Percentiles rank a stretch among this genome's conserved stretches.
These are phyloP conservation scores for Coemansia sp. DNA, from an alignment of 192 early-diverging fungal genomes.

Conservation along the genomic window DNA sequence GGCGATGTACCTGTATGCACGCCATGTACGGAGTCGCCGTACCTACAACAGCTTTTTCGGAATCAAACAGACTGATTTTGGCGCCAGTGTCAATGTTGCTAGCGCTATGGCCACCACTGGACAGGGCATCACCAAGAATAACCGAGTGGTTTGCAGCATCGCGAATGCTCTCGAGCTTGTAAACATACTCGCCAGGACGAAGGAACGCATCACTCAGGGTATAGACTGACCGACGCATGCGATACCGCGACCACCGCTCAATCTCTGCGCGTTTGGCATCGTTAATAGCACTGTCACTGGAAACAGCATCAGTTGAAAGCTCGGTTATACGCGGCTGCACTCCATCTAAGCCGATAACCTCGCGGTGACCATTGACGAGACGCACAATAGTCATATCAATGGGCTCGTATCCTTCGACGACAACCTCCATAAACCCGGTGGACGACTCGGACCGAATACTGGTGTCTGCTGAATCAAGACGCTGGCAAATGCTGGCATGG, in stretches of 20 bases:
- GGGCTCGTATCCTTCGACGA: conserved; percentile 47
- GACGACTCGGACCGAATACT: neutral
- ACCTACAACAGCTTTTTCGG: conserved; percentile 12
- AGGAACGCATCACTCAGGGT: conserved; percentile 45
- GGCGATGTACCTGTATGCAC: conserved; percentile 36
- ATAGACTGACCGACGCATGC: conserved; percentile 20
- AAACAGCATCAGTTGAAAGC: neutral
- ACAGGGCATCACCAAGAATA: conserved; percentile 14
- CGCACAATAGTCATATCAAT: conserved; percentile 47
- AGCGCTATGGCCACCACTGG: neutral
- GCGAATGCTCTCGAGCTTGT: conserved; percentile 41
- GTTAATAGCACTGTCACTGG: neutral
- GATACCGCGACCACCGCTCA: conserved; percentile 28
- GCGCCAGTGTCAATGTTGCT: neutral
- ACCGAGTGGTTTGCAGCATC: conserved; percentile 49
- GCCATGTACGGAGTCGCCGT: conserved; percentile 40
- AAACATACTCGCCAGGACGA: conserved; percentile 49
- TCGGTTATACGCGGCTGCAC: conserved; percentile 21
- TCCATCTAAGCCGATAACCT: conserved; percentile 41
- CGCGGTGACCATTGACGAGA: conserved; percentile 44
- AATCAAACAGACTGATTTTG: conserved; percentile 11
- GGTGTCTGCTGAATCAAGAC: conserved; percentile 12
- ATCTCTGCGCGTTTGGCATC: conserved; percentile 12
- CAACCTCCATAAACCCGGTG: conserved; percentile 33
- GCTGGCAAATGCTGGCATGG: conserved; percentile 51